A percentile compares a stretch with the other conserved stretches of the same genome.
These are phyloP conservation scores for Talaromyces sp. DNA, from an alignment of 2,329 filamentous ascomycete species.

Conservation along the genomic window DNA sequence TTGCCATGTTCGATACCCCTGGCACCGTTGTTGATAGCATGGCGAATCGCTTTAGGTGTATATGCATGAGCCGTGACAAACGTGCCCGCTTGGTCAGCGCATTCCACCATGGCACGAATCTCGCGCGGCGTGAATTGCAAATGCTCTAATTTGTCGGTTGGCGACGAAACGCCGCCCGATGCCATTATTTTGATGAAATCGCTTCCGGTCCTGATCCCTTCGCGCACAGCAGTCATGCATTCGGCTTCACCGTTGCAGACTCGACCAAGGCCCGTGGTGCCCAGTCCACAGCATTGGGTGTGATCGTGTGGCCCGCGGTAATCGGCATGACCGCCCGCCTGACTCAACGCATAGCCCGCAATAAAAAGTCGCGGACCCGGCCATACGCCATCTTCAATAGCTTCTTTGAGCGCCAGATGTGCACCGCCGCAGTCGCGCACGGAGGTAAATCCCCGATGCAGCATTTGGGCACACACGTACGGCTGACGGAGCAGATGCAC, in stretches of 20 bases:
- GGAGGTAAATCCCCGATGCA: constrained; percentile 57
- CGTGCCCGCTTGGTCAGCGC: constrained; percentile 42
- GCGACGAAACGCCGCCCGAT: constrained; percentile 55
- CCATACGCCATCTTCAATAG: constrained; percentile 55
- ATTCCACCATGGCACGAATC: constrained; percentile 54
- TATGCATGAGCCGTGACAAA: constrained; percentile 60
- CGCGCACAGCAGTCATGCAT: constrained; percentile 52
- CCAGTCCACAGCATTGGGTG: constrained; percentile 47
- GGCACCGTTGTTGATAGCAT: constrained; percentile 55
- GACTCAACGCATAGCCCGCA: constrained; percentile 52
- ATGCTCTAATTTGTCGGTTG: constrained; percentile 53
- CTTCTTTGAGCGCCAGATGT: constrained; percentile 50
- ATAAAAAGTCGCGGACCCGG: constrained; percentile 57
- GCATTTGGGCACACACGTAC: constrained; percentile 42
- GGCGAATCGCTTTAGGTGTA: constrained; percentile 53
- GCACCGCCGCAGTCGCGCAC: constrained; percentile 60
- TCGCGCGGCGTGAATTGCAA: constrained; percentile 58
- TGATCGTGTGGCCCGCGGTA: constrained; percentile 42
- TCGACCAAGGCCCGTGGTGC: constrained; percentile 36
- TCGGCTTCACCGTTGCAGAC: constrained; percentile 55
- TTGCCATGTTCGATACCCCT: constrained; percentile 56
- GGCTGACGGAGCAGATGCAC: constrained; percentile 14
- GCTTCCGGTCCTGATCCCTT: constrained; percentile 55
- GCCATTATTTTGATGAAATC: constrained; percentile 64
- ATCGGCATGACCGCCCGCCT: constrained; percentile 60